Conservation (phyloP, 805 yeast genomes). For the Lipomyces sp. region DNA sequence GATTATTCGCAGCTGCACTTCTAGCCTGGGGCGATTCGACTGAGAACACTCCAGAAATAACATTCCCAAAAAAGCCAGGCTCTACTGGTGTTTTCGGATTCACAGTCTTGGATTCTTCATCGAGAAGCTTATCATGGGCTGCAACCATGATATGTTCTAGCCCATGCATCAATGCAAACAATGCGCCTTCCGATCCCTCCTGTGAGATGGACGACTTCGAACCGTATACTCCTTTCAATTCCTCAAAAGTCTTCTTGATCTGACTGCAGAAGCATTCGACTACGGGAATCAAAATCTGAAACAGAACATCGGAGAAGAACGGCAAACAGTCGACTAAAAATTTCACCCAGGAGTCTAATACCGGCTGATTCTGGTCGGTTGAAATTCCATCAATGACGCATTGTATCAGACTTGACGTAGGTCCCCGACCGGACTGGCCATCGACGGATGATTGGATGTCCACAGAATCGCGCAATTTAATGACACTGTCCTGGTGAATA, state of each 20-base stretch:
- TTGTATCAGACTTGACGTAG: slow-evolving; percentile 41
- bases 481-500: slow-evolving; percentile 32
- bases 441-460: slow-evolving; percentile 18
- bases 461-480: slow-evolving; percentile 34
- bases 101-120: slow-evolving; percentile 33
- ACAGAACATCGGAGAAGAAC: slow-evolving; percentile 57
- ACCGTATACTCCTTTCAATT: slow-evolving; percentile 38
- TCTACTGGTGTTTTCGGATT: slow-evolving; percentile 44
- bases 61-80: slow-evolving; percentile 57
- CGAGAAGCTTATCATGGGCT: slow-evolving; percentile 54
- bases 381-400: slow-evolving; percentile 58
- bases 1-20: slow-evolving; percentile 57
- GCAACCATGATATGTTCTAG: slow-evolving; percentile 66
- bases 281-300: slow-evolving; percentile 60
- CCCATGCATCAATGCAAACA: slow-evolving; percentile 56
- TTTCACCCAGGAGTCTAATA: slow-evolving; percentile 55
- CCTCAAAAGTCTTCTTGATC: slow-evolving; percentile 46
- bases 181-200: slow-evolving; percentile 45
- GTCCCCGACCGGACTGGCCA: slow-evolving; percentile 20
- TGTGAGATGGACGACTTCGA: slow-evolving; percentile 16
- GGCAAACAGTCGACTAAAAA: slow-evolving; percentile 58
- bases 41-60: slow-evolving; percentile 77
- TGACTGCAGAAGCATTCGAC: slow-evolving; percentile 57
- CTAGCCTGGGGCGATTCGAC: slow-evolving; percentile 59
- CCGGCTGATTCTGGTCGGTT: slow-evolving; percentile 51